phyloP scores from a whole-genome alignment of 306 rosid species.

The Prunus persica region DNA sequence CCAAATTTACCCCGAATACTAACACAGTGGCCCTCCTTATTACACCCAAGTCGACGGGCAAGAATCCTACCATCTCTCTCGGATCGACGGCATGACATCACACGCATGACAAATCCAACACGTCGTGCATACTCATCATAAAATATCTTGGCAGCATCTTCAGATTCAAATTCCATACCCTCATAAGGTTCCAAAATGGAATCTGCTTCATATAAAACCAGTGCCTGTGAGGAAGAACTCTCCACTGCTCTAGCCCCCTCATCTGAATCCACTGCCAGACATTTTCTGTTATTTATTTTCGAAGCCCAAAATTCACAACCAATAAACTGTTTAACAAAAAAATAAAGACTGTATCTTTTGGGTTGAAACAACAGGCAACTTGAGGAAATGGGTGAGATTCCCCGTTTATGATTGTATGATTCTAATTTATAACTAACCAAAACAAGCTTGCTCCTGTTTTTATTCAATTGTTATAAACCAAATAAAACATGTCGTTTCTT shows the following conservation, averaged over 20 bases:
- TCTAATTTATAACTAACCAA: neutral
- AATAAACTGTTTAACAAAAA: conserved; percentile 6
- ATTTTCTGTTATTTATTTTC: conserved; percentile 19
- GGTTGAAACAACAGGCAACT: neutral
- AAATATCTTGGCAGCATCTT: conserved; percentile 93
- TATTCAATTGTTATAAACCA: neutral
- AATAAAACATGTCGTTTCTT: neutral
- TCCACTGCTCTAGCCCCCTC: conserved; percentile 47
- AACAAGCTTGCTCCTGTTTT: neutral
- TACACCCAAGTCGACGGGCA: conserved; percentile 93
- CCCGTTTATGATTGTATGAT: neutral
- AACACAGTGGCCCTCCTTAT: conserved; percentile 85
- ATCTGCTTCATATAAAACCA: conserved; percentile 41
- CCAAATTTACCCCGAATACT: conserved; percentile 78
- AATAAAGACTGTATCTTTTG: neutral
- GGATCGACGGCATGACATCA: conserved; percentile 96
- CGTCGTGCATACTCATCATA: conserved; percentile 85
- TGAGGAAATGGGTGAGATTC: neutral
- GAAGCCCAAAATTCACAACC: neutral
- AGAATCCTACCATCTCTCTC: conserved; percentile 95
- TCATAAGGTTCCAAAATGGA: conserved; percentile 65
- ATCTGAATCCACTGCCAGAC: conserved; percentile 64
- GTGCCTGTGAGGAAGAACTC: conserved; percentile 39
- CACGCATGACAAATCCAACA: conserved; percentile 93
- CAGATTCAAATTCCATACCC: conserved; percentile 90